Evolutionary conservation across 768 basidiomycete species (phyloP), one percentile per base, ranked within the genome.

Genomic region (Rhodotorula paludigena): DNA sequence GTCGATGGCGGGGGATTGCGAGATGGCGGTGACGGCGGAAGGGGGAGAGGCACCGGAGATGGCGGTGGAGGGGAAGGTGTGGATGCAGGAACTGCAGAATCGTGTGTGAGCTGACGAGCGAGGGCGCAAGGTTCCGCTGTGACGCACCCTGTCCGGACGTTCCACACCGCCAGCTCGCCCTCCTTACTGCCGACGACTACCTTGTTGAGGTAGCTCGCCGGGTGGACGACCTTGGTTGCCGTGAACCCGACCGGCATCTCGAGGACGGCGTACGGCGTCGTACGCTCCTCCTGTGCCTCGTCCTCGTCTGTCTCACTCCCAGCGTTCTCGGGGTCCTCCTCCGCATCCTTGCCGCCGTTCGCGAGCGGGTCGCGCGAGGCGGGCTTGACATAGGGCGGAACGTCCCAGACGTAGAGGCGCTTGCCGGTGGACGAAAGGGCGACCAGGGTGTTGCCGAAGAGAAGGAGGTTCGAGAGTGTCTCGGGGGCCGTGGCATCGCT

Each of bases 201-300:
- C 80, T 99, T 99, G 81, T 99, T 98, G 57, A 99, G 78, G 78
- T 98, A 98, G 20, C 96, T 98, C 1, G 92, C 87, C 5, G 96
- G 96, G 77, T 99, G 96, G 10, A 96, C 82, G 49, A 96, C 81
- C 35, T 82, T 83, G 9, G 85, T 88, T n/a, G 93, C 93, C 3
- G 86, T 87, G 78, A 98, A 98, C 28, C 84, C 85, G 12, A 84
- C 75, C 56, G 92, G 89, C 74, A 99, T 94, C 49, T 85, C 82
- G 55, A 98, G 84, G 6, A 84, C 84, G 7, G 83, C 81, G 57
- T 86, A 82, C 36, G 89, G 77, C 57, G 83, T 89, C 88, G 48
- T 20, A 0, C 3, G 33, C 15, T 12, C 36, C 3, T 53, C 52
- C 10, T 36, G 32, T 9, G 4, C 41, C 3, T 33, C 32, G 44